These are phyloP conservation scores for Trypethelium eluteriae DNA, from an alignment of 495 filamentous ascomycete species.

Conservation along the genomic window DNA sequence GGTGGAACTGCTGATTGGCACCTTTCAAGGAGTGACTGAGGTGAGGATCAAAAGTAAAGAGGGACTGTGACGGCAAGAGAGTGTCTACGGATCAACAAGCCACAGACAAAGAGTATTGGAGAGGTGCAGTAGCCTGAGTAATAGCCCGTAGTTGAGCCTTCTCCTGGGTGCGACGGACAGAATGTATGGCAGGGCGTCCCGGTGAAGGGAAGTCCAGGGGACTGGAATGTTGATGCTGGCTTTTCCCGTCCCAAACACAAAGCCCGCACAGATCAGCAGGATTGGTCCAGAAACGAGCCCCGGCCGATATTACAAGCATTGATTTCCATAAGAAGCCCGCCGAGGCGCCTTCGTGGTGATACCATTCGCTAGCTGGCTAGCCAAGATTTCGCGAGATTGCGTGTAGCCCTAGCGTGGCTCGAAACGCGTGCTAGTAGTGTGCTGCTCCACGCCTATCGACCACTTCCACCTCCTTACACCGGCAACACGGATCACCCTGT, in stretches of 20 bases:
- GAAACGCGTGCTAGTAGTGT: background rate
- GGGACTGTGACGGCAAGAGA: background rate
- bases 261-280: background rate
- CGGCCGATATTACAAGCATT: background rate
- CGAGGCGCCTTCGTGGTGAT: background rate
- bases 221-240: background rate
- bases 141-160: background rate
- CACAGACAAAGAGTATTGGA: background rate
- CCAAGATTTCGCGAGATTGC: background rate
- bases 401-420: background rate
- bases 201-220: background rate
- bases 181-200: conserved; percentile 1
- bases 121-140: background rate
- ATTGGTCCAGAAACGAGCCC: conserved; percentile 7
- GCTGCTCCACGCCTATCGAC: too few relatives aligned
- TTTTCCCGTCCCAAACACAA: background rate
- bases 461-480: too few relatives aligned
- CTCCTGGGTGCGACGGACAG: background rate
- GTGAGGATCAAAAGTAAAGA: background rate
- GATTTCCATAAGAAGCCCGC: background rate
- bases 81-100: background rate
- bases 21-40: conserved; percentile 11
- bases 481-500: background rate
- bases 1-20: background rate
- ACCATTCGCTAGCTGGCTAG: background rate